Evolutionary conservation across 805 yeast species (phyloP).

Genomic region (Metschnikowia reukaufii): DNA sequence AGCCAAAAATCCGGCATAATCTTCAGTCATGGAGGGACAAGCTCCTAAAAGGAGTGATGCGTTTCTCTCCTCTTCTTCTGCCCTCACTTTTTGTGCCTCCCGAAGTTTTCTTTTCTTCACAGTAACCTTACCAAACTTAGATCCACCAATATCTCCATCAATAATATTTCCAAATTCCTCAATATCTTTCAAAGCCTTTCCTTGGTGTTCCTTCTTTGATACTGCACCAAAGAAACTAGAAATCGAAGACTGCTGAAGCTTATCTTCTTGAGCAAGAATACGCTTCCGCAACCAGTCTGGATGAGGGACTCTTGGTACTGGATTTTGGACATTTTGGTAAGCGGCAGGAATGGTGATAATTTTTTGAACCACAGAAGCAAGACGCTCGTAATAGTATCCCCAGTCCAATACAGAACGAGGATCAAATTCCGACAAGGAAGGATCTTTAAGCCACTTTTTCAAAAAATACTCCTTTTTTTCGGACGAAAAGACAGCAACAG

Average conservation of each 20-base stretch:
- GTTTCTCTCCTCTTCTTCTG: conserved; percentile 48
- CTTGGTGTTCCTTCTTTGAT: conserved; percentile 37
- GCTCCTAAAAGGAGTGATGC: conserved; percentile 49
- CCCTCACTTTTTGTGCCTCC: conserved; percentile 18
- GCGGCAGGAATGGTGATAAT: conserved; percentile 98
- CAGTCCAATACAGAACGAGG: conserved; percentile 90
- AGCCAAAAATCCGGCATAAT: conserved; percentile 64
- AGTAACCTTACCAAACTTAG: conserved; percentile 46
- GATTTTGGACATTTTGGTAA: conserved; percentile 79
- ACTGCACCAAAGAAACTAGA: conserved; percentile 54
- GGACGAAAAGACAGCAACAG: conserved; percentile 92
- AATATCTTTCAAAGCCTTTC: conserved; percentile 54
- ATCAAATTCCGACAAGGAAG: conserved; percentile 74
- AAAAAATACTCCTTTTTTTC: conserved; percentile 77
- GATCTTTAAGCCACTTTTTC: conserved; percentile 85
- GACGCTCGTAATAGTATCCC: conserved; percentile 86
- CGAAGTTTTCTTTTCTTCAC: conserved; percentile 45
- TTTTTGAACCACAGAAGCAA: conserved; percentile 91
- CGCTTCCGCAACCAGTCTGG: conserved; percentile 87
- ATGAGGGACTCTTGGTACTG: conserved; percentile 91
- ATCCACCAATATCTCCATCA: conserved; percentile 24
- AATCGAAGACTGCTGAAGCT: conserved; percentile 68
- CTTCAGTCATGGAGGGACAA: conserved; percentile 67
- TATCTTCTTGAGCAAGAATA: conserved; percentile 61
- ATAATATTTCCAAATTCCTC: conserved; percentile 62